Evolutionary conservation across 768 basidiomycete species (phyloP), one percentile per base, ranked within the genome.

Genomic region (Panaeolus cyanescens): DNA sequence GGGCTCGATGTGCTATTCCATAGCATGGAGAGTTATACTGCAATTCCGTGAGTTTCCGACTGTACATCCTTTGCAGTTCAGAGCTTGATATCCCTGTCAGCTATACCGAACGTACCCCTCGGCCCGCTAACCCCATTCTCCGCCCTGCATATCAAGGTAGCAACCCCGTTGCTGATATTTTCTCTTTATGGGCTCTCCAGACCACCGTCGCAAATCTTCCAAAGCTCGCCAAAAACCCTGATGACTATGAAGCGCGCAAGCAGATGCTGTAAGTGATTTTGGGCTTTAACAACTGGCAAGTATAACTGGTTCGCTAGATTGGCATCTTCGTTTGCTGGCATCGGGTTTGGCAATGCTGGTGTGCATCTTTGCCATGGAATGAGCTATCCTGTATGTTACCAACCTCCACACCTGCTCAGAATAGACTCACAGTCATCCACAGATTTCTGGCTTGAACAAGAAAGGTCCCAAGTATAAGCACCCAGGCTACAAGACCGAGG

Each of bases 1-100:
- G 96, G 96, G 3, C 82, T 98, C 50, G 96, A 98, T 71, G 95
- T 97, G 2, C 78, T 99, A 32, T 98, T 98, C 84, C 96, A 99
- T 67, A 93, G 95, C 56, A 80, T 98, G 75, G 96, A 99, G 74
- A 94, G 90, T 62, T 96, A 91, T 72, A 96, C 95, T 7, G 92
- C 95, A 5, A 95, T 97, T 65, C 95, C 93, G 87, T 96, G 70
- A 72, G 85, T 76, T 30, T 15, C 36, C 57, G 19, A 25, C 28
- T 19, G n/a, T n/a, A 6, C 9, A 9, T 17, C 28, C 22, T 19
- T 6, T 40, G 60, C 65, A 40, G 30, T 10, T 30, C 2, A 36
- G 17, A 62, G 36, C 54, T 13, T 54, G 25, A 39, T 36, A 50
- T 5, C 32, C 12, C 17, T 34, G 15, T 7, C 60, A 93, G 92